These are phyloP conservation scores for Malus sieversii DNA, from an alignment of 306 rosid species.

Conservation along the genomic window DNA sequence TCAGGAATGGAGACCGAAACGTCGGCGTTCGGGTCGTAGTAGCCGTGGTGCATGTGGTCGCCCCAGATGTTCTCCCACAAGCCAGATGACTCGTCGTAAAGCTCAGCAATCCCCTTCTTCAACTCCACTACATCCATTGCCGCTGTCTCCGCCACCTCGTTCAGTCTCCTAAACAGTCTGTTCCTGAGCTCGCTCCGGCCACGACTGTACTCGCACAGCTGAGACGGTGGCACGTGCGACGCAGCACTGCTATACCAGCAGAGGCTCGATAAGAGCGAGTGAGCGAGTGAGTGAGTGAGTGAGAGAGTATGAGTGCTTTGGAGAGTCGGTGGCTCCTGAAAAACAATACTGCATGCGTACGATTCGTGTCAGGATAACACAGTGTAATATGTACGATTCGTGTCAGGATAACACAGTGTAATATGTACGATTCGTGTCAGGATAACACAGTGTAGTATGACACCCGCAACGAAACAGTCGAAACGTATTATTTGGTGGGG, in stretches of 20 bases:
- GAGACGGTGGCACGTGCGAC: not conserved
- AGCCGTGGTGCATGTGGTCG: constrained; percentile 95
- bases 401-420: too few relatives aligned
- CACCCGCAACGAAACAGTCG: too few relatives aligned
- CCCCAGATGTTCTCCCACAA: constrained; percentile 91
- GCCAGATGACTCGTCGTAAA: constrained; percentile 79
- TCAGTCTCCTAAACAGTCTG: not conserved
- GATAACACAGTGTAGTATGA: too few relatives aligned
- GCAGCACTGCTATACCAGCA: not conserved
- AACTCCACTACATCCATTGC: constrained; percentile 15
- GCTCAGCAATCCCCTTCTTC: constrained; percentile 67
- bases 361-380: too few relatives aligned
- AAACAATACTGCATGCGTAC: not conserved
- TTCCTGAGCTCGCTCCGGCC: not conserved
- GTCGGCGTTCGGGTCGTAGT: constrained; percentile 42
- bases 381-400: too few relatives aligned
- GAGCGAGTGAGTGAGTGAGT: not conserved
- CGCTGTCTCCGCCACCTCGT: not conserved
- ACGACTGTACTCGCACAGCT: not conserved
- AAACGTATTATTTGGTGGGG: too few relatives aligned
- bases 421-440: too few relatives aligned
- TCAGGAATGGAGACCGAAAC: constrained; percentile 50
- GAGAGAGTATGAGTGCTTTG: not conserved
- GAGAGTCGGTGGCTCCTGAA: not conserved
- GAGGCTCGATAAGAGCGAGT: not conserved